Base-by-base conservation (phyloP, 2,329 filamentous ascomycete genomes). In the Calonectria fujianensis region DNA sequence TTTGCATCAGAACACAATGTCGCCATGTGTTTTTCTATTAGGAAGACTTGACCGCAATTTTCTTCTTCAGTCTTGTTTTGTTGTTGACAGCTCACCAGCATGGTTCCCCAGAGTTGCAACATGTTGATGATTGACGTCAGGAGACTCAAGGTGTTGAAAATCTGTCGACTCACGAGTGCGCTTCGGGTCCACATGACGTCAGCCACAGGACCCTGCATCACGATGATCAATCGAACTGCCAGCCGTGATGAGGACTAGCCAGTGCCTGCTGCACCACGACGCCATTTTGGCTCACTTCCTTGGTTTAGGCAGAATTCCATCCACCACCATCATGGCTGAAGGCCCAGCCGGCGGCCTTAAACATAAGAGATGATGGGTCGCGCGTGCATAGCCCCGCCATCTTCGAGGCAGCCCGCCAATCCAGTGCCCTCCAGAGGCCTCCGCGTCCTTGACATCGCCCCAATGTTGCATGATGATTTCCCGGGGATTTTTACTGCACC, bases 71-170 rank as follows among this genome's bases (percentile, higher is more conserved):
- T 16, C 31, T 39, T n/a, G 57, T 61, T 35, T 61, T 39, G 35
- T 16, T 9, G 8, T 31, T 39, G 54, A 63, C 70, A 73, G 45
- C 65, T 73, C 64, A 50, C 65, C n/a, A 32, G 29, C 20, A 27
- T 37, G 64, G 32, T 48, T 69, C 57, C 59, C 66, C 48, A 39
- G 50, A 54, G 59, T 50, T 24, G 57, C 50, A 65, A 24, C 37
- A 24, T 50, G 39, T 57, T 39, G 18, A 64, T 69, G 35, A 68
- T 73, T 81, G 79, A 81, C 79, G 79, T 81, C 79, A 81, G 77
- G 72, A 72, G 77, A 73, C 75, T 67, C 73, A 67, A 16, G 24
- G 32, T 18, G 65, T 39, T 48, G 63, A 48, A 63, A 65, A 66
- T 48, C 70, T n/a, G 31, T 71, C 45, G 31, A 45, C 65, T 73